These are phyloP conservation scores for Oryza glumipatula DNA, from an alignment of 176 grass and related monocot species.

Conservation along the genomic window DNA sequence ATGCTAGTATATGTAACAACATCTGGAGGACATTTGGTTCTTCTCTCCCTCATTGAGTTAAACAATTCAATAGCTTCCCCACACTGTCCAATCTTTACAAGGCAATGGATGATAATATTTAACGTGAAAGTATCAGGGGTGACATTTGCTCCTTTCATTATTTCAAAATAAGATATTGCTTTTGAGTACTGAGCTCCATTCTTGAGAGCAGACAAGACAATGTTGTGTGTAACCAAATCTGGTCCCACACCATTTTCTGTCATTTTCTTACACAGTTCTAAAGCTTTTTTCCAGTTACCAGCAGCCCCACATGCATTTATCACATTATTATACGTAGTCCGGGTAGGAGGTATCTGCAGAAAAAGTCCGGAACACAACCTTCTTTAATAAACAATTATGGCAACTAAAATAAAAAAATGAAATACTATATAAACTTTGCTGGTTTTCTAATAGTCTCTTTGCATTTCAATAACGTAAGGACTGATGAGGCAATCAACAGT, in stretches of 20 bases:
- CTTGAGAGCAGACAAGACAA: constrained; percentile 93
- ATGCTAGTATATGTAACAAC: constrained; percentile 91
- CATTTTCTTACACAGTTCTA: constrained; percentile 94
- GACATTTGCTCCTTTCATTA: constrained; percentile 83
- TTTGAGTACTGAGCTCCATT: constrained; percentile 79
- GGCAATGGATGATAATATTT: constrained; percentile 90
- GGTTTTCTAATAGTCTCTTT: not conserved
- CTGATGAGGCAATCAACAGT: not conserved
- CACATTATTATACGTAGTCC: constrained; percentile 91
- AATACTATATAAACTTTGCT: not conserved
- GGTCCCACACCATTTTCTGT: constrained; percentile 97
- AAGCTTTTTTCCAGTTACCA: constrained; percentile 93
- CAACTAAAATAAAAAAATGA: not conserved
- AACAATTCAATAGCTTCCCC: constrained; percentile 78
- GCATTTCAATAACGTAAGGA: not conserved
- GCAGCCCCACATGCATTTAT: constrained; percentile 89
- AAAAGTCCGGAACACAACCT: constrained; percentile 6
- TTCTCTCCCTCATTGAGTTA: constrained; percentile 79
- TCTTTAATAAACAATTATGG: constrained; percentile 12
- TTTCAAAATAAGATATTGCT: constrained; percentile 84
- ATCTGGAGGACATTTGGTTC: constrained; percentile 72
- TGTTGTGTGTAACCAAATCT: constrained; percentile 94
- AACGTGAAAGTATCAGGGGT: constrained; percentile 73
- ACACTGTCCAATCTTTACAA: constrained; percentile 77
- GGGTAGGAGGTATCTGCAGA: constrained; percentile 80